These are phyloP conservation scores for Phyllostachys edulis DNA, from an alignment of 176 grass and related monocot genomes.

Conservation along the genomic window DNA sequence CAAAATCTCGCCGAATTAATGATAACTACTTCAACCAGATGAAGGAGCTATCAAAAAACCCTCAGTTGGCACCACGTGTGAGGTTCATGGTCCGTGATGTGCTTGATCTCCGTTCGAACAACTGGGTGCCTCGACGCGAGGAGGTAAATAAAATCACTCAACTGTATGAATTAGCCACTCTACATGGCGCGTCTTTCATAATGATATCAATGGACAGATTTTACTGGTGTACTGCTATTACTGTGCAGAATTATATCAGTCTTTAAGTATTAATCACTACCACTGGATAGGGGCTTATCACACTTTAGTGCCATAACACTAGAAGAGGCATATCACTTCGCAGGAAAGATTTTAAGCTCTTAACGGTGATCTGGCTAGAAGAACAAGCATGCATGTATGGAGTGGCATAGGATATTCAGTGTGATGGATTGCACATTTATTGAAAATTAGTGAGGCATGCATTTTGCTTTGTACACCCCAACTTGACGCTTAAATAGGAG, in stretches of 20 bases:
- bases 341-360: background rate
- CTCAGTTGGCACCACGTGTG: conserved; percentile 59
- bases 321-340: background rate
- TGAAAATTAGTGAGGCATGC: background rate
- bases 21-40: conserved; percentile 81
- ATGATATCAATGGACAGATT: background rate
- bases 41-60: conserved; percentile 64
- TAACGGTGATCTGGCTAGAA: background rate
- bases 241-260: background rate
- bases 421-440: background rate
- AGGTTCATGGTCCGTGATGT: conserved; percentile 81
- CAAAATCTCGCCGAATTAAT: conserved; percentile 64
- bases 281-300: background rate
- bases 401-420: background rate
- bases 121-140: conserved; percentile 84
- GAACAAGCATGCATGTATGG: background rate
- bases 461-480: background rate
- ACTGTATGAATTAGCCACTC: background rate
- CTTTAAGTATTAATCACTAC: background rate
- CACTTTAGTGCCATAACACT: background rate
- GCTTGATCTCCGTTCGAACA: conserved; percentile 74
- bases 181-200: background rate
- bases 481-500: background rate
- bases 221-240: background rate
- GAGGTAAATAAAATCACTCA: conserved; percentile 56